Base-by-base conservation (phyloP, 768 basidiomycete species). In the Lentinula raphanica region DNA sequence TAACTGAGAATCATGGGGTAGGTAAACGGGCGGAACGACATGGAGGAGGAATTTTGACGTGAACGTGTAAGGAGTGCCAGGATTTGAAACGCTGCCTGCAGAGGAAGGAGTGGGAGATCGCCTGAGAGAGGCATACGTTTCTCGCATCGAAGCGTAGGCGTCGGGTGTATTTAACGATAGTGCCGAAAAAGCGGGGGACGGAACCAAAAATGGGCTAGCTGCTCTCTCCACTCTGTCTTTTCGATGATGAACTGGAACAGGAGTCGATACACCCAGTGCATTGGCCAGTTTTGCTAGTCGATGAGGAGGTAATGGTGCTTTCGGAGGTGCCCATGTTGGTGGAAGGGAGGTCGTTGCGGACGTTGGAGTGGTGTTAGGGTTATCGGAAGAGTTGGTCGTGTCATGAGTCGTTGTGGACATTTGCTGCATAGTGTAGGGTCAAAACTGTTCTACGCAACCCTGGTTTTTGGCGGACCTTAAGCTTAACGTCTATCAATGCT, bases 251-350 rank as follows among this genome's bases (percentile, higher is more conserved):
- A 76, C 76, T 5, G 90, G 90, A 53, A 88, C 68, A 0, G 91
- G 91, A 0, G 85, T 86, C 3, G 88, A 78, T 36, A 94, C 84
- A 46, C 92, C 92, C 44, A 94, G 84, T 3, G 92, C 91, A 66
- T 93, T 93, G 15, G 90, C 92, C 23, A 94, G 76, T 63, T 87
- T 90, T 35, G 89, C 92, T 9, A 93, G 83, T 12, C 88, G 79
- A 63, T 88, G 80, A 4, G 92, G 90, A 3, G 90, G 71, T 7
- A 93, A 74, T 3, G 91, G 92, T 23, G 86, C 69, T 65, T 82
- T 87, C 58, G 88, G 89, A 5, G 82, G 83, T 3, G 74, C 75
- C 88, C 88, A 88, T 68, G 76, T 62, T 55, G 72, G 75, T 6
- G 71, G 66, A 62, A 72, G 59, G 25, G 70, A 65, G 51, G 68